A percentile compares a stretch with the other conserved stretches of the same genome.
Evolutionary conservation across 2,329 filamentous ascomycete genomes (phyloP).

Genomic region (Escovopsis weberi): DNA sequence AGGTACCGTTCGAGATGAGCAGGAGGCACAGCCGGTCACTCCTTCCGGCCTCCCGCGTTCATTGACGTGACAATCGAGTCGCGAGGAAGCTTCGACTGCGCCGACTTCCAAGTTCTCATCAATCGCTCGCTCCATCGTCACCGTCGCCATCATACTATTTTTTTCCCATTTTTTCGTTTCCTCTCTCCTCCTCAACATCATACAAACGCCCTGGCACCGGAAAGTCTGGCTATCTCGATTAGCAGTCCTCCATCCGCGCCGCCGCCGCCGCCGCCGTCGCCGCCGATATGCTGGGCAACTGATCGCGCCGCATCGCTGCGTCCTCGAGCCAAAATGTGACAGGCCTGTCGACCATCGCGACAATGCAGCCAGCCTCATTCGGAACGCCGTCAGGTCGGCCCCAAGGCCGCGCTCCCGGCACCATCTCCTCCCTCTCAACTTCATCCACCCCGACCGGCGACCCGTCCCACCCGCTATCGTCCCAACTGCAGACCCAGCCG

Average conservation of each 20-base stretch:
- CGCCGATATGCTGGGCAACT: not conserved
- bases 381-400: constrained; percentile 18
- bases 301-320: not conserved
- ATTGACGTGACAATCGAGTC: no score
- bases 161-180: no score
- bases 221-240: no score
- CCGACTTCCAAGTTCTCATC: no score
- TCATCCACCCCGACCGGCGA: constrained; percentile 16
- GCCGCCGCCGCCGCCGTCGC: not conserved
- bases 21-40: no score
- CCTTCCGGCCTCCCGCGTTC: no score
- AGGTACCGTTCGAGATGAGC: no score
- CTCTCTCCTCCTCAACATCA: not conserved
- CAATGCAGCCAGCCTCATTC: constrained; percentile 30
- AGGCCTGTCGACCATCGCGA: constrained; percentile 15
- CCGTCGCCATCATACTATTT: no score
- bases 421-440: constrained; percentile 38
- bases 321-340: constrained; percentile 28
- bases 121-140: no score
- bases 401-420: constrained; percentile 34
- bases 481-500: constrained; percentile 1
- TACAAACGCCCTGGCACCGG: not conserved
- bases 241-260: not conserved
- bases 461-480: constrained; percentile 7
- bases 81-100: no score